Conservation (phyloP, 2,329 filamentous ascomycete species). For the Ceratocystis cacaofunesta region DNA sequence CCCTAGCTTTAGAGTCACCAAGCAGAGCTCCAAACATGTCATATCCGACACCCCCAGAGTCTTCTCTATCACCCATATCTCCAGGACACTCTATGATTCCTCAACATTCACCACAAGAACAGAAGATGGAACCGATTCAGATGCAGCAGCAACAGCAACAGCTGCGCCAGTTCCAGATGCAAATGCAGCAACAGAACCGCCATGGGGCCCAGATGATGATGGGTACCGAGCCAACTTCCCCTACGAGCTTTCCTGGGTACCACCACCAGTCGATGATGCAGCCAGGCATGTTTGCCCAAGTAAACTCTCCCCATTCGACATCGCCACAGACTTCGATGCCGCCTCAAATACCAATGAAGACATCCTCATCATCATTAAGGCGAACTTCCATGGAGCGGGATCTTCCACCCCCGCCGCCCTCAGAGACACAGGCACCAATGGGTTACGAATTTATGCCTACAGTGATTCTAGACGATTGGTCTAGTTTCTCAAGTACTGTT, state of each 20-base stretch:
- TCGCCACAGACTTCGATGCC: conserved; percentile 13
- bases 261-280: conserved; percentile 22
- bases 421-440: conserved; percentile 23
- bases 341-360: conserved; percentile 24
- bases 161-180: conserved; percentile 9
- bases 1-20: conserved; percentile 19
- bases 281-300: conserved; percentile 18
- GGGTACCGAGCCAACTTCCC: conserved; percentile 20
- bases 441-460: conserved; percentile 31
- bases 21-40: conserved; percentile 19
- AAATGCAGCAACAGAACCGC: conserved; percentile 5
- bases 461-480: conserved; percentile 30
- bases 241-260: conserved; percentile 23
- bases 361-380: conserved; percentile 19
- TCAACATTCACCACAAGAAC: conserved; percentile 24
- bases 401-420: conserved; percentile 23
- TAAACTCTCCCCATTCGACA: conserved; percentile 10
- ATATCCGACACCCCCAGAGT: conserved; percentile 20
- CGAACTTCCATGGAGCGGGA: conserved; percentile 24
- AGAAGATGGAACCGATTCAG: conserved; percentile 21
- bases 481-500: conserved; percentile 26
- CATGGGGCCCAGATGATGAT: conserved; percentile 18
- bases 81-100: conserved; percentile 16
- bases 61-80: conserved; percentile 21
- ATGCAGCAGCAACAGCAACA: conserved; percentile 22